Percentiles rank a stretch among this genome's conserved stretches.
Conservation (phyloP, 2,329 filamentous ascomycete species). For the Colletotrichum sp. region DNA sequence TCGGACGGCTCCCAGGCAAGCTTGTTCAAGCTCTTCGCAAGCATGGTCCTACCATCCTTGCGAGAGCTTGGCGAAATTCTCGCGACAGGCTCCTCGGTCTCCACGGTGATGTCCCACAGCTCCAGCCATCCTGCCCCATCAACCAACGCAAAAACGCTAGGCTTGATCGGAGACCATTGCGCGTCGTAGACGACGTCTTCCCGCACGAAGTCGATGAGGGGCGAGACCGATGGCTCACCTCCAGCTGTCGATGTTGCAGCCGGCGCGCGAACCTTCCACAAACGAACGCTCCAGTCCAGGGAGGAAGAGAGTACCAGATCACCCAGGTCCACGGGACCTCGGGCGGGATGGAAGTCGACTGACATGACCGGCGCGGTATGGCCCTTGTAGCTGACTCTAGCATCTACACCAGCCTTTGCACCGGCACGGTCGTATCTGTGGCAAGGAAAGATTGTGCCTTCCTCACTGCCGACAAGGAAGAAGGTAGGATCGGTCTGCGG, state of each 20-base stretch:
- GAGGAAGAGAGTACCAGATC: conserved; percentile 92
- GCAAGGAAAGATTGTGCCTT: conserved; percentile 94
- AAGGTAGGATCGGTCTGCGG: conserved; percentile 95
- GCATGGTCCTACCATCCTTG: conserved; percentile 69
- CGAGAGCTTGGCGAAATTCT: conserved; percentile 75
- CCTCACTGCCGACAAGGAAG: conserved; percentile 95
- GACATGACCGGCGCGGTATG: conserved; percentile 96
- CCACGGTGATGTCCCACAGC: conserved; percentile 92
- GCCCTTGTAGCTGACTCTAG: conserved; percentile 84
- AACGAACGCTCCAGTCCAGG: conserved; percentile 95
- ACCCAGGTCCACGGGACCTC: conserved; percentile 90
- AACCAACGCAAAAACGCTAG: conserved; percentile 92
- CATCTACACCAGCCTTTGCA: conserved; percentile 94
- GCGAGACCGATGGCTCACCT: conserved; percentile 63
- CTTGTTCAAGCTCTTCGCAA: conserved; percentile 91
- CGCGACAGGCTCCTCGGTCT: conserved; percentile 90
- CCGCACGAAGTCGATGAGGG: conserved; percentile 86
- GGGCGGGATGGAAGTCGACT: conserved; percentile 91
- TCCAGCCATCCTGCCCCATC: conserved; percentile 93
- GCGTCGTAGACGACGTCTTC: conserved; percentile 98
- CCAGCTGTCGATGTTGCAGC: conserved; percentile 71
- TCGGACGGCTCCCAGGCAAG: conserved; percentile 92
- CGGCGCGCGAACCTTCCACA: conserved; percentile 91
- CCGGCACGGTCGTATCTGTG: conserved; percentile 97
- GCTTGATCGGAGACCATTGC: conserved; percentile 92